Base-by-base conservation (phyloP, 345 rosid species). In the Jatropha curcas region DNA sequence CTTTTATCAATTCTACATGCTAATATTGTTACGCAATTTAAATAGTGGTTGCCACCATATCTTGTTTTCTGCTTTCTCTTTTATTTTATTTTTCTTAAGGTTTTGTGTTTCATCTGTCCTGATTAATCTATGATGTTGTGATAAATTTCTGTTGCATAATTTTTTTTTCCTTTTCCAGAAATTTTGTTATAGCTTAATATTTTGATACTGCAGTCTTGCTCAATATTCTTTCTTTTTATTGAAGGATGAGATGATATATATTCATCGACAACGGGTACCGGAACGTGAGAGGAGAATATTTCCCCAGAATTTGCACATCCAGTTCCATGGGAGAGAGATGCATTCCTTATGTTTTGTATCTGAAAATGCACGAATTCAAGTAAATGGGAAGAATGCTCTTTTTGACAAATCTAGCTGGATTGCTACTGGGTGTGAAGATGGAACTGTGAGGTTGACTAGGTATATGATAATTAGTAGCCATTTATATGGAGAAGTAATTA, bases 361-460 rank as follows among this genome's bases (percentile, higher is more conserved):
- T 80, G 81, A 78, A 65, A 82, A 80, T 84, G 53, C 59, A 30
- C 74, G 77, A 45, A 62, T 39, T 71, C 78, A 80, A 66, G 74
- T 66, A 68, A 81, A 77, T 66, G 77, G 64, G 64, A 81, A 79
- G 81, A 50, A 71, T 57, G 24, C 53, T 60, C 67, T 62, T 73
- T 81, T 70, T 65, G 80, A 72, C 64, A 81, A 65, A 60, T 80
- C 88, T 41, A 87, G 89, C 77, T 95, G 99, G 98, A 80, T 95
- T 84, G 92, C 92, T 62, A 91, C 99, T 75, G 98, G 99, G 35
- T 92, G 97, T 84, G 98, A 95, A 84, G 98, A 92, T 86, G 98
- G 99, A 82, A 89, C 97, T 64, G 98, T 95, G 77, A 89, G 99
- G 81, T 80, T 95, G 87, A 92, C 96, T 55, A 85, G 92, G 98